A percentile compares a stretch with the other conserved stretches of the same genome.
phyloP scores from a whole-genome alignment of 1,284 basidiomycete genomes.

The Ustilago curta region DNA sequence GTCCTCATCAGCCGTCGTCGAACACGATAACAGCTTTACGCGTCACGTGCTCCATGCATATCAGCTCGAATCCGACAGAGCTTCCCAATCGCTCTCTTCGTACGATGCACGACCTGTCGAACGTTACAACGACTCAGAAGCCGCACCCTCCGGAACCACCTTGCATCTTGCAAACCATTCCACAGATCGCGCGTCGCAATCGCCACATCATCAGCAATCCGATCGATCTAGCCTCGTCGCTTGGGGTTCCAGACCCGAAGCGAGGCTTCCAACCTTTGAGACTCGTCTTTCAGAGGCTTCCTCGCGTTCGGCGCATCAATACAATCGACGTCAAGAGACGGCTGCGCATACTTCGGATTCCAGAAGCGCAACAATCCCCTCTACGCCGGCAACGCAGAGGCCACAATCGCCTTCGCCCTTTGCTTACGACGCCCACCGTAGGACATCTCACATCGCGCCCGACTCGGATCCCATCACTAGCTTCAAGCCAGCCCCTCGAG shows the following conservation, averaged over 20 bases:
- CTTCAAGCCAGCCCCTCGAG: slow-evolving; percentile 1
- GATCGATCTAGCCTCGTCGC: slow-evolving; percentile 11
- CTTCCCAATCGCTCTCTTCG: slow-evolving; percentile 4
- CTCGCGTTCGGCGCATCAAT: slow-evolving; percentile 2
- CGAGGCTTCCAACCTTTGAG: slow-evolving; percentile 4
- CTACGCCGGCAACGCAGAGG: slow-evolving; percentile 1
- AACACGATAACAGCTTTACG: slow-evolving; percentile 14
- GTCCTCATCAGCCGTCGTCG: not conserved
- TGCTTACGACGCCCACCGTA: slow-evolving; percentile 35
- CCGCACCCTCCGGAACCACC: slow-evolving; percentile 13
- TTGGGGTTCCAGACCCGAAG: slow-evolving; percentile 12
- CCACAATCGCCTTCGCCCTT: slow-evolving; percentile 43
- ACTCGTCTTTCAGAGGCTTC: not conserved
- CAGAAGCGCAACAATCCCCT: not conserved
- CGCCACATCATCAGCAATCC: slow-evolving; percentile 1
- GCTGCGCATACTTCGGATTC: too few relatives aligned
- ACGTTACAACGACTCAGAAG: not conserved
- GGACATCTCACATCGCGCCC: slow-evolving; percentile 9
- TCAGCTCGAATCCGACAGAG: slow-evolving; percentile 21
- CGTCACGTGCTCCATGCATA: slow-evolving; percentile 34
- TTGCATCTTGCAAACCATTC: not conserved
- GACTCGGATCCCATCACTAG: not conserved
- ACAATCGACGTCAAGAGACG: slow-evolving; percentile 5
- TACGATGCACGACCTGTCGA: slow-evolving; percentile 9
- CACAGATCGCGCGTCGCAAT: not conserved